Percentiles rank a stretch among this genome's conserved stretches.
These are phyloP conservation scores for Zanthoxylum bungeanum DNA, from an alignment of 345 rosid genomes.

Conservation along the genomic window DNA sequence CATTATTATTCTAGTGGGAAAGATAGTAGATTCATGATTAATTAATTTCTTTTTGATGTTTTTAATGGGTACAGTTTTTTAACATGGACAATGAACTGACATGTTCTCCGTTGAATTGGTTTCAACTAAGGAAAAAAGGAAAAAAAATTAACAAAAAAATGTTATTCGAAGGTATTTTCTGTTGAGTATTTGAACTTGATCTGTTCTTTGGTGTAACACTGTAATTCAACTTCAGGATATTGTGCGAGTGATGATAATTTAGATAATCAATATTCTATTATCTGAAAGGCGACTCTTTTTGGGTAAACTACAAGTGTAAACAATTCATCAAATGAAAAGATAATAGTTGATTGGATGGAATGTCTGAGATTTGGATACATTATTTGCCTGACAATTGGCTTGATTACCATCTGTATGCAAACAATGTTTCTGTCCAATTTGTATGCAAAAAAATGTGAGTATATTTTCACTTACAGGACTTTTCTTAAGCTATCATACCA, in stretches of 20 bases:
- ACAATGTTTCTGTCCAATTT: background rate
- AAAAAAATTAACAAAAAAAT: too few relatives aligned
- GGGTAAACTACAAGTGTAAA: background rate
- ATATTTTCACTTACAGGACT: background rate
- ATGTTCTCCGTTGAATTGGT: background rate
- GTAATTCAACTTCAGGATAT: background rate
- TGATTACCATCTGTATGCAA: background rate
- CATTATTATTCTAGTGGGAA: constrained; percentile 1
- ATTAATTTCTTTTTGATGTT: background rate
- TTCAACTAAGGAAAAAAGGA: too few relatives aligned
- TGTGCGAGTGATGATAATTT: background rate
- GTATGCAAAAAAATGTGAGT: background rate
- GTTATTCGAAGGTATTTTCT: background rate
- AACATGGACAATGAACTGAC: too few relatives aligned
- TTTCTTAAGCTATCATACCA: background rate
- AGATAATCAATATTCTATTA: background rate
- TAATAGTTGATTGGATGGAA: background rate
- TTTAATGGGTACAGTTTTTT: background rate
- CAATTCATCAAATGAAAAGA: background rate
- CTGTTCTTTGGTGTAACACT: background rate
- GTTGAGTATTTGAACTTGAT: background rate
- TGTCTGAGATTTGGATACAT: background rate
- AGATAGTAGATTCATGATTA: background rate
- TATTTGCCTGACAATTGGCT: background rate
- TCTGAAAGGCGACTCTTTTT: background rate